These are phyloP conservation scores for Didymella keratinophila DNA, from an alignment of 2,329 filamentous ascomycete species.

Conservation along the genomic window DNA sequence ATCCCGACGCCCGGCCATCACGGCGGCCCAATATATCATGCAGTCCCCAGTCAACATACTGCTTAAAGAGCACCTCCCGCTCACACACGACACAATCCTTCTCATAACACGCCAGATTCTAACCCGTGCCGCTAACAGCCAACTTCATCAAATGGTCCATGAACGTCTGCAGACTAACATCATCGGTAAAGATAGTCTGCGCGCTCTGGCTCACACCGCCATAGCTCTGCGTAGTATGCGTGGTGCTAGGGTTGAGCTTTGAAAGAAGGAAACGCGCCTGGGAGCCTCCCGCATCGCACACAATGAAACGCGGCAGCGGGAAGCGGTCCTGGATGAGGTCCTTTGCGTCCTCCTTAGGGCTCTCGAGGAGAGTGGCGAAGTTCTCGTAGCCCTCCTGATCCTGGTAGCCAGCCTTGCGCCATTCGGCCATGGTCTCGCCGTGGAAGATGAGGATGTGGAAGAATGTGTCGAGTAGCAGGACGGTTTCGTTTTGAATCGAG, in stretches of 20 bases:
- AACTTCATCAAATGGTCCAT: conserved; percentile 99
- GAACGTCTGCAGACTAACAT: conserved; percentile 96
- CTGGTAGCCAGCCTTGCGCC: conserved; percentile 97
- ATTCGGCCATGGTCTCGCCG: conserved; percentile 96
- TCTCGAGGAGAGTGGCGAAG: conserved; percentile 84
- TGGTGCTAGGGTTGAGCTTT: conserved; percentile 97
- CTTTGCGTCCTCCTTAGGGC: conserved; percentile 96
- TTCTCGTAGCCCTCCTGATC: conserved; percentile 99
- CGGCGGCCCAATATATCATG: background rate
- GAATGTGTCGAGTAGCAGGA: conserved; percentile 95
- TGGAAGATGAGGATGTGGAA: conserved; percentile 99
- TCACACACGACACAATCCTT: background rate
- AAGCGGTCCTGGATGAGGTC: conserved; percentile 97
- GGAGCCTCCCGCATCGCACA: conserved; percentile 97
- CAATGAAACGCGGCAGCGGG: conserved; percentile 97
- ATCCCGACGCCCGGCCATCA: background rate
- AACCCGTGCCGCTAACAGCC: conserved; percentile 49
- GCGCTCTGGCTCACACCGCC: conserved; percentile 88
- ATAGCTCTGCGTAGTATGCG: conserved; percentile 91
- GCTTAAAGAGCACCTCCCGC: background rate
- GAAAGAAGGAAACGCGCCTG: conserved; percentile 96
- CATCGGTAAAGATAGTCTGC: conserved; percentile 98
- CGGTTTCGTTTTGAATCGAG: conserved; percentile 92
- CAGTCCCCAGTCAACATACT: background rate
- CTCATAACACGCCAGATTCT: conserved; percentile 4